These are phyloP conservation scores for Kuraishia hungarica DNA, from an alignment of 805 yeast genomes.

Conservation along the genomic window DNA sequence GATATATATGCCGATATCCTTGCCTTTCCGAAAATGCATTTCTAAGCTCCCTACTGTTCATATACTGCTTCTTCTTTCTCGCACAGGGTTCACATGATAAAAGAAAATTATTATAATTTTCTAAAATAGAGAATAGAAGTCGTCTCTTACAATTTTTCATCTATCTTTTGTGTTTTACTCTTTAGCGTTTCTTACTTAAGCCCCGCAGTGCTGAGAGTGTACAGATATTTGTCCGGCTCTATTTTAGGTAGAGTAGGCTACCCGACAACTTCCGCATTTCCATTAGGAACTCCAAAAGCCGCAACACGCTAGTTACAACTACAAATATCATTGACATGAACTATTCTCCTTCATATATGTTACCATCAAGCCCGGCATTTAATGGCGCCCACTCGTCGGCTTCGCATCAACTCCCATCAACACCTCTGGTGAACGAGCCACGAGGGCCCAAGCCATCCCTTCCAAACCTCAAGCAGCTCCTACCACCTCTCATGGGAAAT, in stretches of 20 bases:
- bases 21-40: background rate
- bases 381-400: background rate
- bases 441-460: background rate
- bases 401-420: background rate
- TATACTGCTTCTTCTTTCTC: background rate
- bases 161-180: too few species aligned
- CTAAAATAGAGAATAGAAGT: too few species aligned
- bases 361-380: background rate
- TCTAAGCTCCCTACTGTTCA: background rate
- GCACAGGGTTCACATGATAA: too few species aligned
- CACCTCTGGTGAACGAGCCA: background rate
- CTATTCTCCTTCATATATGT: background rate
- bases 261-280: too few species aligned
- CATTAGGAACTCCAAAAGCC: background rate
- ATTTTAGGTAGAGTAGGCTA: too few species aligned
- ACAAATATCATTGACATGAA: background rate
- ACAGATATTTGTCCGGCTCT: too few species aligned
- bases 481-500: background rate
- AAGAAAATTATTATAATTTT: too few species aligned
- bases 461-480: background rate
- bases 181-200: too few species aligned
- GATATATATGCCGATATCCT: background rate
- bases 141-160: too few species aligned
- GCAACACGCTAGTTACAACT: background rate
- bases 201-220: too few species aligned